Evolutionary conservation across 2,329 filamentous ascomycete genomes (phyloP), one percentile per base, ranked within the genome.

Genomic region (Ophiocordyceps australis): DNA sequence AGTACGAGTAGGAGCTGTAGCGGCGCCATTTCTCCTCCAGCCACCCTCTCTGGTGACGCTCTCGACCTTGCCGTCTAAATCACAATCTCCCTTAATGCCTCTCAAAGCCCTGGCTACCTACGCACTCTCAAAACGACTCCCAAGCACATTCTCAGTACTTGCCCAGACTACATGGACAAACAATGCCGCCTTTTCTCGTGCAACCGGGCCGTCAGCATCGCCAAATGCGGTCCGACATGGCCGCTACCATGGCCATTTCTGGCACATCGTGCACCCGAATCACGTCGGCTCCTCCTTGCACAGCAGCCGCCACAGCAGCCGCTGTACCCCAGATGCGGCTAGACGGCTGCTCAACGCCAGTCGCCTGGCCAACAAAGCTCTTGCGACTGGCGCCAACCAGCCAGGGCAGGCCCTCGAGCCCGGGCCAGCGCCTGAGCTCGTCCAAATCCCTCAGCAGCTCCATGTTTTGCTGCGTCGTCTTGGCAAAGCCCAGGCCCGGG

Each of bases 201-300:
- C 10, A 20, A 20, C n/a, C n/a, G 25, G 19, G 8, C 14, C 28
- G 25, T 11, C 14, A 54, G 21, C 55, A 54, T 38, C 80, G 62
- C 68, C 80, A 92, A 28, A 94, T 83, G n/a, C 83, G 85, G 62
- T 95, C 86, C 7, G 81, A 71, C 74, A 95, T 86, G 45, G 66
- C 76, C 2, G 71, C 72, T 17, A 93, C 83, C 50, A 82, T 65
- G 21, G 54, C 60, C 86, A 95, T 95, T 56, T 89, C 79, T 29
- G 59, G 52, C 10, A 85, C 78, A 55, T 95, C 86, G 52, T 98
- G 89, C 22, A 98, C 83, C 26, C 89, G 64, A 23, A 95, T 74
- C 30, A 98, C 72, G 55, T 95, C 85, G 14, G 85, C 85, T 3
- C 89, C 89, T 6, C 81, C 81, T 32, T 76, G 70, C 17, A 98